Base-by-base conservation (phyloP, 805 yeast species). In the Saturnispora hagleri region DNA sequence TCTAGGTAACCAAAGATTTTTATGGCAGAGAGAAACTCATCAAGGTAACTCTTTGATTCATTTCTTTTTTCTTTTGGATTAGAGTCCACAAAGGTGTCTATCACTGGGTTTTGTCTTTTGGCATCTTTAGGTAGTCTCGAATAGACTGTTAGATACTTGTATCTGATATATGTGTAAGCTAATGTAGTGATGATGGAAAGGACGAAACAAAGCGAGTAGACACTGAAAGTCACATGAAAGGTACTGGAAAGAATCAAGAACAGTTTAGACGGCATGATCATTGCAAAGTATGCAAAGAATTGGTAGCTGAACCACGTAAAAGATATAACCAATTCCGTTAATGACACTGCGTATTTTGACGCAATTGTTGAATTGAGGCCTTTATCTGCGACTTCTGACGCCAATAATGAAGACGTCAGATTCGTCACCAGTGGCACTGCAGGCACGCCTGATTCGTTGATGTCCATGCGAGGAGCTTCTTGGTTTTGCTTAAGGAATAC, bases 1-100 rank as follows among this genome's bases (percentile, higher is more conserved):
- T 91, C 98, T 47, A 91, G 73, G 65, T 91, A 91, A 2, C 98
- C 98, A 70, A 91, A 93, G 6, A 93, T 85, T 67, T 89, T 89
- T 57, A 93, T 87, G 3, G 97, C 98, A 48, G 87, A 79, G 45
- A 91, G 69, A 60, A 91, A 91, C 64, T 90, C 95, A 64, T 91
- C 97, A 49, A 91, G 70, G 62, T 89, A 90, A 46, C 86, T 82
- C 44, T 78, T 68, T 5, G 76, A 70, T 7, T 76, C 65, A 45
- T 78, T 72, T 27, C 67, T 60, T 43, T 69, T 70, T 43, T 63
- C 69, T 22, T 65, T 66, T 15, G 69, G 54, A 47, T 61, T 44
- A 5, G 58, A 51, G 57, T 73, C 71, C 50, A 75, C 56, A 66
- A 79, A 68, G 57, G 79, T 64, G 59, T 81, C 76, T 55, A 73